Percentiles rank a stretch among this genome's conserved stretches.
phyloP scores from a whole-genome alignment of 106 monocot species.

The Posidonia australis region DNA sequence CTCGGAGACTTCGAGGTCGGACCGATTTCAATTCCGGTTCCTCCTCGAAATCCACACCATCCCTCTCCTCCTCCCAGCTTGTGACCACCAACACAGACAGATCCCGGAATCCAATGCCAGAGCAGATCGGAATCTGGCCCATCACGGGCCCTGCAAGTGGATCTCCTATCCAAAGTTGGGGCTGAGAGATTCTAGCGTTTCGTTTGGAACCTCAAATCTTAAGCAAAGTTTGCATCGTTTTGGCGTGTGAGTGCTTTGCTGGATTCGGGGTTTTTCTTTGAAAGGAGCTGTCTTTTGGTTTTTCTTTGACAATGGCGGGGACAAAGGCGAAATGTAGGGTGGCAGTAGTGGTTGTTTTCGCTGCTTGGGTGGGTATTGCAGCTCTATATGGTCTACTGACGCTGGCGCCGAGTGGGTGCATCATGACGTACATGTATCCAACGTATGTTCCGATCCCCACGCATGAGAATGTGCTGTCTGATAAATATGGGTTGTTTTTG shows the following conservation, averaged over 20 bases:
- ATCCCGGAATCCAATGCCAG: not conserved
- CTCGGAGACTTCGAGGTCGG: too few species aligned
- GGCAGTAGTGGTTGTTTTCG: slow-evolving; percentile 31
- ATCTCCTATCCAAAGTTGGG: too few species aligned
- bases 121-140: not conserved
- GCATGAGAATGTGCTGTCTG: slow-evolving; percentile 46
- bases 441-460: slow-evolving; percentile 77
- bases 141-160: not conserved
- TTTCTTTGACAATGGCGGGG: slow-evolving; percentile 18
- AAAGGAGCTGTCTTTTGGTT: not conserved
- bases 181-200: too few species aligned
- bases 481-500: slow-evolving; percentile 77
- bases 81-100: not conserved
- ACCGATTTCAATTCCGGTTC: not conserved
- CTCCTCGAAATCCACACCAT: not conserved
- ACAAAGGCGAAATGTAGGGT: slow-evolving; percentile 34
- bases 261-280: not conserved
- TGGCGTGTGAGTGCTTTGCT: too few species aligned
- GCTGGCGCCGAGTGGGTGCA: slow-evolving; percentile 63
- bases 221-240: too few species aligned
- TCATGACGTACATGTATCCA: slow-evolving; percentile 99
- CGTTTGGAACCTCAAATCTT: too few species aligned
- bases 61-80: not conserved
- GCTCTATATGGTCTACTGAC: slow-evolving; percentile 58
- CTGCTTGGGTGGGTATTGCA: slow-evolving; percentile 22